Conservation (phyloP, 2,329 filamentous ascomycete species). For the Dactylellina leptospora region DNA sequence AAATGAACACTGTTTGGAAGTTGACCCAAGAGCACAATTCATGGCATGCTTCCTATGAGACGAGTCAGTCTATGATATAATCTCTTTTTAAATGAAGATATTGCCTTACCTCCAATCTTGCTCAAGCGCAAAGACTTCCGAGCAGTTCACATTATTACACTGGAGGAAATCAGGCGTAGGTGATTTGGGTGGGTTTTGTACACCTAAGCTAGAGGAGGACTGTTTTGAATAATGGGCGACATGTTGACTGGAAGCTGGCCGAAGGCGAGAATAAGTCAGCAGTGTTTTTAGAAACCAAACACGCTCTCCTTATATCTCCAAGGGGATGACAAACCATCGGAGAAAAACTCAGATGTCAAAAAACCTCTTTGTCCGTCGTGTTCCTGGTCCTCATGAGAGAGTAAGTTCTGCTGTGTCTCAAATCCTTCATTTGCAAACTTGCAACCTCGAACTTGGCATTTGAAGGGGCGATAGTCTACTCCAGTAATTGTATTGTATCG, state of each 20-base stretch:
- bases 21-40: conserved; percentile 18
- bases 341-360: conserved; percentile 15
- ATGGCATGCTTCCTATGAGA: conserved; percentile 41
- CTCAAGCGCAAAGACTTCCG: conserved; percentile 37
- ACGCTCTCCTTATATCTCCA: background rate
- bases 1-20: conserved; percentile 47
- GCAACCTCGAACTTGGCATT: conserved; percentile 41
- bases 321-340: conserved; percentile 17
- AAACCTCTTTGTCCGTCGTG: conserved; percentile 39
- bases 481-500: conserved; percentile 1
- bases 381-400: conserved; percentile 43
- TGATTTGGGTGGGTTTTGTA: conserved; percentile 14
- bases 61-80: background rate
- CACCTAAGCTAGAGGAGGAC: background rate
- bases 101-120: conserved; percentile 47
- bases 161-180: conserved; percentile 46
- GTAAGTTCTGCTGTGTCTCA: conserved; percentile 42
- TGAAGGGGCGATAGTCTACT: conserved; percentile 48
- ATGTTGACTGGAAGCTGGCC: background rate
- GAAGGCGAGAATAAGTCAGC: background rate
- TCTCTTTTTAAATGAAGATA: background rate
- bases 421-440: conserved; percentile 53
- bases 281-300: background rate
- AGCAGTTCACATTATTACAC: conserved; percentile 47
- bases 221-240: conserved; percentile 3